Evolutionary conservation across 176 grass and related monocot genomes (phyloP).

Genomic region (Musa itinerans): DNA sequence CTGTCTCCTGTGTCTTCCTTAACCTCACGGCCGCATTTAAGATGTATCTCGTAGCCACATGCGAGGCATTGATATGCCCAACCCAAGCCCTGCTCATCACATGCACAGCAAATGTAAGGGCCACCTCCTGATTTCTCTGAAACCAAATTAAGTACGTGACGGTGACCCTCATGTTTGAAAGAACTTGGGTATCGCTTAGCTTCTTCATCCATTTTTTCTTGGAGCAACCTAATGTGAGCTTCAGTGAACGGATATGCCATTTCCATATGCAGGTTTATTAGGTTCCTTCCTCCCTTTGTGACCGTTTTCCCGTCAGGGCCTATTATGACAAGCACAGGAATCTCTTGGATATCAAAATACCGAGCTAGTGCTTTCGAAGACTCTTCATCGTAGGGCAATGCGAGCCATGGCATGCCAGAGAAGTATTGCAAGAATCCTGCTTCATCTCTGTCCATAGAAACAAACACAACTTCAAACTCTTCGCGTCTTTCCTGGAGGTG

Average conservation of each 20-base stretch:
- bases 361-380: constrained; percentile 37
- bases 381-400: constrained; percentile 40
- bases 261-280: constrained; percentile 64
- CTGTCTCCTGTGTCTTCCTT: background rate
- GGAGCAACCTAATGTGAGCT: constrained; percentile 36
- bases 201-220: constrained; percentile 41
- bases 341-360: constrained; percentile 58
- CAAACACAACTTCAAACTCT: constrained; percentile 52
- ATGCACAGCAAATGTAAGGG: constrained; percentile 57
- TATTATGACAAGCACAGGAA: constrained; percentile 50
- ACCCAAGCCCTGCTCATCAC: constrained; percentile 54
- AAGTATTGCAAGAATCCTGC: constrained; percentile 34
- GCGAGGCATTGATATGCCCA: constrained; percentile 69
- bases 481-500: constrained; percentile 28
- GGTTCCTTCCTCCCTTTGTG: constrained; percentile 51
- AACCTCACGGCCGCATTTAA: constrained; percentile 26
- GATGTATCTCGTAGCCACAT: constrained; percentile 74
- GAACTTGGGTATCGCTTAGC: constrained; percentile 41
- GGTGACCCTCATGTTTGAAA: constrained; percentile 34
- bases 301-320: constrained; percentile 67
- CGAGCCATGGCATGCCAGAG: constrained; percentile 52
- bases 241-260: constrained; percentile 63
- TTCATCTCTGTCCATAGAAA: constrained; percentile 63
- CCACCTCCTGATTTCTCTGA: constrained; percentile 47
- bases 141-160: constrained; percentile 45